These are phyloP conservation scores for Pythium brachiatum DNA, from an alignment of 352 stramenopile genomes.

Conservation along the genomic window DNA sequence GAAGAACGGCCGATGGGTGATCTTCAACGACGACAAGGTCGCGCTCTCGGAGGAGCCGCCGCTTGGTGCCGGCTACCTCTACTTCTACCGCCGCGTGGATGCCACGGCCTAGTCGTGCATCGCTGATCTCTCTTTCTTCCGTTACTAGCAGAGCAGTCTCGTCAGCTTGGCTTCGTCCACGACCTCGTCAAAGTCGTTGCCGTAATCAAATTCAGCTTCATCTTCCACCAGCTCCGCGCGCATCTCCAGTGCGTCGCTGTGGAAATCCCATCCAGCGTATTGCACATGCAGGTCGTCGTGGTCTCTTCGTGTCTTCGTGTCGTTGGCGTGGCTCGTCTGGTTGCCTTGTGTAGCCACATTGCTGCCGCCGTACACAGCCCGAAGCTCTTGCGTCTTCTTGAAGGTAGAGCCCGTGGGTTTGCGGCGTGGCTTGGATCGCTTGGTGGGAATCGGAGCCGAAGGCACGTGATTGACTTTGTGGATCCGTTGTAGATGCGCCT, in stretches of 20 bases:
- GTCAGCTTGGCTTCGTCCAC: constrained; percentile 64
- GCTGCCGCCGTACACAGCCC: constrained; percentile 10
- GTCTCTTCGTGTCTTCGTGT: background rate
- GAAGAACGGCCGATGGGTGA: constrained; percentile 95
- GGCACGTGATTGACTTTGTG: background rate
- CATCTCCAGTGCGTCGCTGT: constrained; percentile 25
- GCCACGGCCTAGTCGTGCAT: constrained; percentile 3
- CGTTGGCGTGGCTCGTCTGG: background rate
- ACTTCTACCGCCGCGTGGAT: constrained; percentile 88
- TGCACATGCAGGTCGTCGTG: constrained; percentile 15
- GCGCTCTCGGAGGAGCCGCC: constrained; percentile 93
- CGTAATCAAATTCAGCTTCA: constrained; percentile 60
- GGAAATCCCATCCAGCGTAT: constrained; percentile 23
- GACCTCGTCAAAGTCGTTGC: constrained; percentile 81
- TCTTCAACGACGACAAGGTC: constrained; percentile 99
- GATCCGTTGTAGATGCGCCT: constrained; percentile 1
- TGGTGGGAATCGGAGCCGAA: background rate
- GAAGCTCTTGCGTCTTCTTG: constrained; percentile 20
- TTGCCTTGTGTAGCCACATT: background rate
- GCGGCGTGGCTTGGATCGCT: constrained; percentile 1
- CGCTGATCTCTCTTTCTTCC: background rate
- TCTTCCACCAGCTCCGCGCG: constrained; percentile 28
- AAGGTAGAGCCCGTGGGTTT: constrained; percentile 4
- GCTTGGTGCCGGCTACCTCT: constrained; percentile 95
- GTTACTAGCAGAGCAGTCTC: constrained; percentile 44